Evolutionary conservation across 768 basidiomycete species (phyloP).

Genomic region (Lentinula detonsa): DNA sequence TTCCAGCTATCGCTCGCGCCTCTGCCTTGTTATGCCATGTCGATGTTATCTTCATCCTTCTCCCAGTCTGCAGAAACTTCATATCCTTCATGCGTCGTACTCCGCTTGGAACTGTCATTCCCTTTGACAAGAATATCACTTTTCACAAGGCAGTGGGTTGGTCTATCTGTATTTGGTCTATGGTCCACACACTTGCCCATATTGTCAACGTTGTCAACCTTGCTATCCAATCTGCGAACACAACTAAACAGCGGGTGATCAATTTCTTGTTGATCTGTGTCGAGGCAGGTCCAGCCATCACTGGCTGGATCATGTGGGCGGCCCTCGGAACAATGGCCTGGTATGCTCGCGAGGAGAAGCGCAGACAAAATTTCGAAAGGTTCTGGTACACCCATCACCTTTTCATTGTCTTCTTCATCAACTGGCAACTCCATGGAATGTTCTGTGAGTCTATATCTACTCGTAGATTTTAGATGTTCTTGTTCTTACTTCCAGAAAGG

Average conservation of each 20-base stretch:
- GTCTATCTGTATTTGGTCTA: constrained; percentile 71
- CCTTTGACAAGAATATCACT: constrained; percentile 64
- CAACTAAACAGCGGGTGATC: constrained; percentile 45
- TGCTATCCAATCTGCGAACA: constrained; percentile 49
- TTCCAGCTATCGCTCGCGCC: constrained; percentile 77
- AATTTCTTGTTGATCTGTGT: constrained; percentile 82
- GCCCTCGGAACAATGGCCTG: constrained; percentile 75
- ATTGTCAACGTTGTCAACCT: constrained; percentile 80
- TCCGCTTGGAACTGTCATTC: constrained; percentile 75
- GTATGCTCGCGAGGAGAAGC: constrained; percentile 78
- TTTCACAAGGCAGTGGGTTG: constrained; percentile 69
- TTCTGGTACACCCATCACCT: constrained; percentile 91
- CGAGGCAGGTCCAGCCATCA: constrained; percentile 71
- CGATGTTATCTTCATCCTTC: constrained; percentile 88
- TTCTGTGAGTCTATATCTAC: constrained; percentile 46
- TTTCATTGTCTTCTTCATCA: constrained; percentile 88
- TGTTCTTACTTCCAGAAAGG: not conserved
- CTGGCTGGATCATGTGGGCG: constrained; percentile 86
- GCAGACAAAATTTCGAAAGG: constrained; percentile 73
- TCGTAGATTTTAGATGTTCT: not conserved
- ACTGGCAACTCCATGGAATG: constrained; percentile 95
- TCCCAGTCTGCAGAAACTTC: constrained; percentile 94
- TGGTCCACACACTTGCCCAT: constrained; percentile 78
- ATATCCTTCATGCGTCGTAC: constrained; percentile 84
- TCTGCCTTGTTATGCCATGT: constrained; percentile 89